phyloP scores from a whole-genome alignment of 2,329 filamentous ascomycete genomes.

The Alternaria panax region DNA sequence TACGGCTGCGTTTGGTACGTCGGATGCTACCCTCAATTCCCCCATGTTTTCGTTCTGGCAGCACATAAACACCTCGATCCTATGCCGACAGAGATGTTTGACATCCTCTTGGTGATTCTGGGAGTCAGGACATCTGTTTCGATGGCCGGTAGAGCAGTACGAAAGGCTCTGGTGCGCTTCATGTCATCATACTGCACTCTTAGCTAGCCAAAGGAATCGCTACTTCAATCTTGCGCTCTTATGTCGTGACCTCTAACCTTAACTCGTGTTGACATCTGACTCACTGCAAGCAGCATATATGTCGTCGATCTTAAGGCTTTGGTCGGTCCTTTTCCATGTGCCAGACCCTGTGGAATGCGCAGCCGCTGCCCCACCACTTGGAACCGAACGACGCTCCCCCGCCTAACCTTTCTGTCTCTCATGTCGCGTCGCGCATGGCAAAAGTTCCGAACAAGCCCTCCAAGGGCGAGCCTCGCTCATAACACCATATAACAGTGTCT shows the following conservation, averaged over 20 bases:
- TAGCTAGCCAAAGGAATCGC: conserved; percentile 42
- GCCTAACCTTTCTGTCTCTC: conserved; percentile 18
- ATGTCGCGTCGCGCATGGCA: conserved; percentile 9
- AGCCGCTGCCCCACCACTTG: conserved; percentile 21
- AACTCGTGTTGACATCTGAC: background rate
- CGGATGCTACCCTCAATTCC: conserved; percentile 45
- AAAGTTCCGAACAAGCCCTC: conserved; percentile 3
- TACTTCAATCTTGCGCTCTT: conserved; percentile 27
- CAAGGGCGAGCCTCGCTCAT: conserved; percentile 1
- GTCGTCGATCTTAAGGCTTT: conserved; percentile 5
- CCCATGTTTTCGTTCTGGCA: conserved; percentile 43
- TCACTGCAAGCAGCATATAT: background rate
- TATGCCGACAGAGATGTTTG: conserved; percentile 33
- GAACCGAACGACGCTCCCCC: conserved; percentile 15
- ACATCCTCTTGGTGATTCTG: conserved; percentile 30
- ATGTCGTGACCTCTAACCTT: conserved; percentile 1
- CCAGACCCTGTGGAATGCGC: conserved; percentile 13
- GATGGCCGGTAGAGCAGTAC: conserved; percentile 26
- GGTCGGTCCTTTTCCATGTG: conserved; percentile 20
- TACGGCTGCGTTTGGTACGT: conserved; percentile 40
- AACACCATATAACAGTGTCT: background rate
- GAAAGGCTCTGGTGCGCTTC: conserved; percentile 27
- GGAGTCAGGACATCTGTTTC: conserved; percentile 31
- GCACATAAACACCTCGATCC: conserved; percentile 34
- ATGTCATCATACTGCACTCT: conserved; percentile 38